These are phyloP conservation scores for Podospora australis DNA, from an alignment of 495 filamentous ascomycete genomes.

Conservation along the genomic window DNA sequence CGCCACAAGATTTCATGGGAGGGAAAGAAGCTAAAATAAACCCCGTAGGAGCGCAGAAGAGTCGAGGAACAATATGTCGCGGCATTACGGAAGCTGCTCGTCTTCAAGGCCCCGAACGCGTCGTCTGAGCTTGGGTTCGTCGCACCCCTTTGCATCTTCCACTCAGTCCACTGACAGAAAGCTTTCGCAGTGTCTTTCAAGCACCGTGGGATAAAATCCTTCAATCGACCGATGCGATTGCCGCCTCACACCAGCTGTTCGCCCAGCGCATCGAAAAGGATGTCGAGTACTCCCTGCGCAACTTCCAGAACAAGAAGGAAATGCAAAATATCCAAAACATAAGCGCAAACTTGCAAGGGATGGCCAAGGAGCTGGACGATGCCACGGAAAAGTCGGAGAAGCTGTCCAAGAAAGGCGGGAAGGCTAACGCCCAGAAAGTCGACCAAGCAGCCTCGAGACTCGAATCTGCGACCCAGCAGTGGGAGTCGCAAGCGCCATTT, in stretches of 20 bases:
- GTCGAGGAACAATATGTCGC: slow-evolving; percentile 88
- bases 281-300: slow-evolving; percentile 78
- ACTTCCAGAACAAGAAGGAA: slow-evolving; percentile 63
- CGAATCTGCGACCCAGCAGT: slow-evolving; percentile 72
- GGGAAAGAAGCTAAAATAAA: slow-evolving; percentile 19
- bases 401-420: slow-evolving; percentile 69
- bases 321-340: slow-evolving; percentile 80
- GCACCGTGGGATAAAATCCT: slow-evolving; percentile 90
- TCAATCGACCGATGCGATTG: slow-evolving; percentile 68
- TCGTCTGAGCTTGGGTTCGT: slow-evolving; percentile 78
- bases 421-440: slow-evolving; percentile 72
- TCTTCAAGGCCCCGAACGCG: slow-evolving; percentile 63
- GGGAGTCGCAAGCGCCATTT: slow-evolving; percentile 93
- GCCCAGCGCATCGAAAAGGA: slow-evolving; percentile 83
- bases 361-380: slow-evolving; percentile 79
- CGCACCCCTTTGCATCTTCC: slow-evolving; percentile 6
- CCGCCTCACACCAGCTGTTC: slow-evolving; percentile 76
- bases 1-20: neutral
- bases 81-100: slow-evolving; percentile 73
- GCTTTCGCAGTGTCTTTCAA: slow-evolving; percentile 69
- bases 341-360: slow-evolving; percentile 66
- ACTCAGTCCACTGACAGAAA: slow-evolving; percentile 13
- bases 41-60: slow-evolving; percentile 76
- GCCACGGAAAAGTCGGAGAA: slow-evolving; percentile 87
- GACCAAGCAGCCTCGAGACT: slow-evolving; percentile 67